Conservation (phyloP, 2,329 filamentous ascomycete genomes). For the Parafenestella ontariensis region DNA sequence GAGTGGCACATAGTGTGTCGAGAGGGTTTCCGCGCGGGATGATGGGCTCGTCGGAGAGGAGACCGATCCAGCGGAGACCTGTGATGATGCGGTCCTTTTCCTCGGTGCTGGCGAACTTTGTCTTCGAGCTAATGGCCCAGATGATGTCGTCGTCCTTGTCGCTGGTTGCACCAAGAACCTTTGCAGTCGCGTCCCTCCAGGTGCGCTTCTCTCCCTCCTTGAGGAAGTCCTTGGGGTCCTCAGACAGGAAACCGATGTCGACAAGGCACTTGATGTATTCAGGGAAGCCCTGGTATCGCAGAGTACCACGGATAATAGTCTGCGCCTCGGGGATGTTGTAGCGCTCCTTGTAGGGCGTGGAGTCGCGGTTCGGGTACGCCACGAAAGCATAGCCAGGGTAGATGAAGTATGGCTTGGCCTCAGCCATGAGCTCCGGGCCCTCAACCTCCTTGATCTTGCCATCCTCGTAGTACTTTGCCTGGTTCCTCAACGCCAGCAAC, state of each 20-base stretch:
- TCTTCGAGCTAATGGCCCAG: constrained; percentile 76
- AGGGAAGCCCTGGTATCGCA: constrained; percentile 89
- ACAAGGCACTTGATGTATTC: constrained; percentile 88
- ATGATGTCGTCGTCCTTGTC: constrained; percentile 72
- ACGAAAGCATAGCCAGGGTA: constrained; percentile 90
- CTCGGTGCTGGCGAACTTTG: constrained; percentile 71
- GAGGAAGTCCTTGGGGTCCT: constrained; percentile 70
- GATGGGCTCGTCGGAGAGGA: constrained; percentile 73
- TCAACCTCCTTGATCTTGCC: constrained; percentile 69
- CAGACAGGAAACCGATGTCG: constrained; percentile 86
- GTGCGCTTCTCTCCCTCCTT: constrained; percentile 65
- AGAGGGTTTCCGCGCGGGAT: constrained; percentile 79
- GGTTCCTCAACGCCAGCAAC: constrained; percentile 83
- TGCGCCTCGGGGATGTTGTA: constrained; percentile 92
- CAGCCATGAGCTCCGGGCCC: constrained; percentile 78
- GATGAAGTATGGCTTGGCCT: constrained; percentile 88
- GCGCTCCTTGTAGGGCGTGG: constrained; percentile 82
- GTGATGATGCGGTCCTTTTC: constrained; percentile 73
- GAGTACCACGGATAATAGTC: constrained; percentile 83
- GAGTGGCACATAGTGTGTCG: constrained; percentile 86
- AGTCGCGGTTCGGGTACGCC: constrained; percentile 92
- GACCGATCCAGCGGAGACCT: constrained; percentile 75
- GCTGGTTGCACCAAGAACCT: constrained; percentile 74
- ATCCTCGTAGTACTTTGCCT: constrained; percentile 82
- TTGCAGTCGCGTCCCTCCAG: constrained; percentile 86